Evolutionary conservation across 805 yeast species (phyloP).

Genomic region (Candida ficus): DNA sequence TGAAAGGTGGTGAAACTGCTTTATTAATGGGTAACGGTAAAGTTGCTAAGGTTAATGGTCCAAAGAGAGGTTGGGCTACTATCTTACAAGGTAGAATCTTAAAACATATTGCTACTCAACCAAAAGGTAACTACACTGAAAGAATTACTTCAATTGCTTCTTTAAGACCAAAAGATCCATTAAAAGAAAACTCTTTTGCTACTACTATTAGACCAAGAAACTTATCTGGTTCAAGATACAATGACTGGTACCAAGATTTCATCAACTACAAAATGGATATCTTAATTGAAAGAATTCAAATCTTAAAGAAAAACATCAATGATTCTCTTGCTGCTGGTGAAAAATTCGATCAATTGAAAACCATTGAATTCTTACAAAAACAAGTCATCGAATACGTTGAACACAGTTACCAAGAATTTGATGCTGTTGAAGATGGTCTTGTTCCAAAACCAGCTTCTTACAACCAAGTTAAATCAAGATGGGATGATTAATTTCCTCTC

Average conservation of each 20-base stretch:
- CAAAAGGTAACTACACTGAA: constrained; percentile 31
- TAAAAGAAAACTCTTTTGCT: constrained; percentile 35
- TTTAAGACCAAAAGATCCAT: constrained; percentile 36
- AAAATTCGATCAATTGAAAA: constrained; percentile 32
- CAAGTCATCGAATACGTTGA: constrained; percentile 26
- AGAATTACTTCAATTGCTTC: constrained; percentile 40
- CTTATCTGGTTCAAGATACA: constrained; percentile 31
- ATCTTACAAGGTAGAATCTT: constrained; percentile 43
- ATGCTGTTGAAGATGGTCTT: constrained; percentile 27
- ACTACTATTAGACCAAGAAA: constrained; percentile 37
- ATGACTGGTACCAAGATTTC: constrained; percentile 37
- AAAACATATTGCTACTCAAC: constrained; percentile 43
- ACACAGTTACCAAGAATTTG: constrained; percentile 32
- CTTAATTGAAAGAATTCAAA: constrained; percentile 27
- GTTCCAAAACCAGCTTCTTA: constrained; percentile 22
- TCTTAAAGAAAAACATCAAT: constrained; percentile 24
- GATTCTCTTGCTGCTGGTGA: constrained; percentile 21
- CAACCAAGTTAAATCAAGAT: constrained; percentile 11
- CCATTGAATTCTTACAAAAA: constrained; percentile 27
- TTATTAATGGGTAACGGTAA: constrained; percentile 32
- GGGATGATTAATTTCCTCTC: constrained; percentile 1
- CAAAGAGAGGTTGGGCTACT: constrained; percentile 45
- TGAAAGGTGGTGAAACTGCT: constrained; percentile 60
- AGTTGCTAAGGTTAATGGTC: constrained; percentile 30
- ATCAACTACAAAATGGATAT: constrained; percentile 34